Evolutionary conservation across 257 asterid species (phyloP), one percentile per base, ranked within the genome.

Genomic region (Penstemon barbatus): DNA sequence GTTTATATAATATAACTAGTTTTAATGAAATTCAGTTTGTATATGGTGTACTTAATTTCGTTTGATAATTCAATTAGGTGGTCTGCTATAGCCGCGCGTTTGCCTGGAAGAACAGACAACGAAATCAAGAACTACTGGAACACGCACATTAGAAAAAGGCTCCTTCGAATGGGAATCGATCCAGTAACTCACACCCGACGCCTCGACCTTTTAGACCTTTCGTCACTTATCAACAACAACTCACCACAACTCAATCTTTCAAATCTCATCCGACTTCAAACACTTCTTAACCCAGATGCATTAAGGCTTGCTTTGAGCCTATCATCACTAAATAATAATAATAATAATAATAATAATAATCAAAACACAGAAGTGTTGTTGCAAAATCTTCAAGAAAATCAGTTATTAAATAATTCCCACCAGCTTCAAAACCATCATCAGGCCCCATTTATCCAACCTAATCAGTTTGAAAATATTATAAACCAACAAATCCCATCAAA

Each of bases 81-180:
- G 97, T 90, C 97, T 0, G 92, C 95, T 0, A 90, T 90, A 36
- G 97, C 97, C 1, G 91, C 92, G 3, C 80, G 94, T 25, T 69
- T 90, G 46, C 96, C 97, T 0, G 97, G 97, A 56, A 81, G 97
- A 59, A 90, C 97, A 0, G 97, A 90, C 63, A 90, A 90, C 7
- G 97, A 90, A 58, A 84, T 90, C 78, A 90, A 90, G 95, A 90
- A 90, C 53, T 86, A 86, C 9, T 90, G 96, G 97, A 90, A 90
- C 71, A 90, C 97, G 0, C 92, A 86, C 72, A 85, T 90, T 7
- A 68, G 96, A 13, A 90, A 90, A 73, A 82, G 97, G 74, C 91
- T 90, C 39, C 75, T 90, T 4, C 71, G 79, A 38, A 90, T 61
- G 69, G 96, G 97, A 62, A 86, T 90, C 46, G 97, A 90, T 55